Base-by-base conservation (phyloP, 1,139 yeast species). In the Maudiozyma humilis region DNA sequence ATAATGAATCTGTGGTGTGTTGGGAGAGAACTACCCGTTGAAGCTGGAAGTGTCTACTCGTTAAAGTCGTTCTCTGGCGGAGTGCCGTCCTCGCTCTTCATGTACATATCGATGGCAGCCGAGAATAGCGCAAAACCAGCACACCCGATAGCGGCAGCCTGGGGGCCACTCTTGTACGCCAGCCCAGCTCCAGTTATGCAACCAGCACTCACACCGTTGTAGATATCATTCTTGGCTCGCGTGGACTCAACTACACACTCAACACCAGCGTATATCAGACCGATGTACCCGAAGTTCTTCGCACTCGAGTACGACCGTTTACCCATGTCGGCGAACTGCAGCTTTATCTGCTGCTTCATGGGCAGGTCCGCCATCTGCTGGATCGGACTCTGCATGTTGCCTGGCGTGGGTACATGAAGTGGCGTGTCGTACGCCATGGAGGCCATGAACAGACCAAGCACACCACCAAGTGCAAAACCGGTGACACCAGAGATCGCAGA, bases 71-170 rank as follows among this genome's bases (percentile, higher is more conserved):
- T 82, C 41, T 72, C 62, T 20, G 97, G 96, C 33, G 97, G 97
- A 45, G 78, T 78, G 6, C 83, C 82, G 56, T 84, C 76, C 55
- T 91, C 98, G 55, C 87, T 79, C 57, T 89, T 76, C 80, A 91
- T 74, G 60, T 91, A 91, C 56, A 86, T 67, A 63, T 91, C 97
- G 51, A 91, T 83, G 7, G 97, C 97, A 8, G 94, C 81, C 46
- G 95, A 83, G 63, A 91, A 91, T 3, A 95, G 95, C 14, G 98
- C 97, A 70, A 91, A 91, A 13, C 97, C 98, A 29, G 94, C 96
- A 71, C 97, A 91, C 1, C 98, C 98, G 47, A 89, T 65, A 30
- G 79, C 56, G 0, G 96, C 95, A 27, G 95, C 95, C 58, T 82
- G 89, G 1, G 98, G 98, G 1, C 98, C 98, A 35, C 91, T 79